Conservation (phyloP, 495 filamentous ascomycete genomes). For the Penicillium argentinense region DNA sequence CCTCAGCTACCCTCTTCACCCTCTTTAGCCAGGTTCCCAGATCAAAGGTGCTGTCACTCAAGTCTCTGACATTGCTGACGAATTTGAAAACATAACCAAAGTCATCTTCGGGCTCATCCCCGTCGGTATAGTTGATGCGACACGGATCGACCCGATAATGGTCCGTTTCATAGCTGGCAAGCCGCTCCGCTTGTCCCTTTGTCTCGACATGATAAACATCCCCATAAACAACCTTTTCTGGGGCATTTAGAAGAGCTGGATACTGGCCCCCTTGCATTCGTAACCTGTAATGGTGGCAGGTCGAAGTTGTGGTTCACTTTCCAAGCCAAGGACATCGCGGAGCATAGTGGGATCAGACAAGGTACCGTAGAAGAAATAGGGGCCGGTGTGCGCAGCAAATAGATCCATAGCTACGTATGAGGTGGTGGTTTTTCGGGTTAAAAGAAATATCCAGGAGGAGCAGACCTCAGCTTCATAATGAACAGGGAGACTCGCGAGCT, state of each 20-base stretch:
- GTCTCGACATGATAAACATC: conserved; percentile 28
- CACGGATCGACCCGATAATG: conserved; percentile 23
- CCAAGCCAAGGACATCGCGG: conserved; percentile 6
- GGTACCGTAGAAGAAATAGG: conserved; percentile 24
- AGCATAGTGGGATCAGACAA: conserved; percentile 14
- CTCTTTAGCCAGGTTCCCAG: conserved; percentile 21
- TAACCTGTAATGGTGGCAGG: conserved; percentile 2
- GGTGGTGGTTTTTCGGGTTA: conserved; percentile 9
- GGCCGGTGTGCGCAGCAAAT: conserved; percentile 5
- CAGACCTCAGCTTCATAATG: conserved; percentile 13
- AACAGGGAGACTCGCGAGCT: conserved; percentile 12
- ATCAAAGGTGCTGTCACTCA: conserved; percentile 28
- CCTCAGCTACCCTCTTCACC: conserved; percentile 3
- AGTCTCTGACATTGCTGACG: conserved; percentile 19
- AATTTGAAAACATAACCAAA: conserved; percentile 27
- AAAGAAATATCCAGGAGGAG: conserved; percentile 14
- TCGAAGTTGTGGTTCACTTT: conserved; percentile 1
- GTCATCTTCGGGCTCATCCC: conserved; percentile 16
- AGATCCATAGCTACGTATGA: background rate
- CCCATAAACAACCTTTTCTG: conserved; percentile 16
- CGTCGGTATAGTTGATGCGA: conserved; percentile 25
- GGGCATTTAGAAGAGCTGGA: conserved; percentile 24
- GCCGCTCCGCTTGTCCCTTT: conserved; percentile 16
- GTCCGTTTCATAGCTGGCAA: conserved; percentile 29
- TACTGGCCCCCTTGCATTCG: conserved; percentile 22